Evolutionary conservation across 768 basidiomycete species (phyloP).

Genomic region (Termitomyces sp.): DNA sequence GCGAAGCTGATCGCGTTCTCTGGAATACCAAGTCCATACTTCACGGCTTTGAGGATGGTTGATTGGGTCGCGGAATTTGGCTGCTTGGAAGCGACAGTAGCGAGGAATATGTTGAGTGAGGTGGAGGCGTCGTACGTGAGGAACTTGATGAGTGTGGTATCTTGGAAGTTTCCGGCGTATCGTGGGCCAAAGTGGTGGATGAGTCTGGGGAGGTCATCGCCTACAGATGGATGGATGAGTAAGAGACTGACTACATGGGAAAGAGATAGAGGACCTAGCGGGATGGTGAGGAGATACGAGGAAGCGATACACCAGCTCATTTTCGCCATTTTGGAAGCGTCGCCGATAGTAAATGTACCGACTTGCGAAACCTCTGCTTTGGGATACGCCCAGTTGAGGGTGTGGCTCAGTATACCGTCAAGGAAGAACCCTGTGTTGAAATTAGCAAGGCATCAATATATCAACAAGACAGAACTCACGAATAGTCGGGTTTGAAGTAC

Average conservation of each 20-base stretch:
- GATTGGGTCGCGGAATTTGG: conserved; percentile 20
- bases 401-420: conserved; percentile 67
- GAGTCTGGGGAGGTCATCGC: conserved; percentile 68
- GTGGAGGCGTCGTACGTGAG: conserved; percentile 85
- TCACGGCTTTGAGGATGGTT: conserved; percentile 48
- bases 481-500: conserved; percentile 51
- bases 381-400: conserved; percentile 63
- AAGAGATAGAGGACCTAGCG: conserved; percentile 42
- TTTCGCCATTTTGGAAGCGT: conserved; percentile 34
- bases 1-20: conserved; percentile 37
- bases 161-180: conserved; percentile 75
- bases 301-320: conserved; percentile 72
- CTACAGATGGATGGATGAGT: conserved; percentile 28
- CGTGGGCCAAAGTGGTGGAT: conserved; percentile 81
- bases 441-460: background rate
- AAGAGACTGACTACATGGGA: background rate
- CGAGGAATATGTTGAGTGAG: conserved; percentile 76
- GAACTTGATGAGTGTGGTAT: conserved; percentile 63
- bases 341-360: conserved; percentile 55
- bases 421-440: conserved; percentile 58
- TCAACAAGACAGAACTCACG: conserved; percentile 36
- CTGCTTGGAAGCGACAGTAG: conserved; percentile 37
- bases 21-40: conserved; percentile 41
- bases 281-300: conserved; percentile 54
- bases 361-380: conserved; percentile 36